A percentile compares a stretch with the other conserved stretches of the same genome.
Evolutionary conservation across 2,329 filamentous ascomycete species (phyloP).

Genomic region (Fusarium tupiense): DNA sequence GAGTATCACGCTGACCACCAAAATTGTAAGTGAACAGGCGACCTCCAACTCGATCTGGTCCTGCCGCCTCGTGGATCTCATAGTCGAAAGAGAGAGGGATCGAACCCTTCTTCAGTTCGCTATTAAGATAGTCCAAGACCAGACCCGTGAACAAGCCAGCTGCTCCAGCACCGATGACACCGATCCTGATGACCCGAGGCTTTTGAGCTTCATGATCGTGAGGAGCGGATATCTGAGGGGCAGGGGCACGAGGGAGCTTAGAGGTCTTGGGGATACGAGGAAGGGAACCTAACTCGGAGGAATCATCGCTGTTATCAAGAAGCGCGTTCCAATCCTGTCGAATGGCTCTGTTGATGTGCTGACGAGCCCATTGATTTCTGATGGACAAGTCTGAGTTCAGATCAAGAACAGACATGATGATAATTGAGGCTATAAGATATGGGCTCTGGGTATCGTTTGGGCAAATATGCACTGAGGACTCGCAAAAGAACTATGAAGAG

Average conservation of each 20-base stretch:
- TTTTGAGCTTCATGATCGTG: background rate
- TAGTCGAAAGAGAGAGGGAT: constrained; percentile 1
- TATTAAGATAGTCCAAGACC: constrained; percentile 16
- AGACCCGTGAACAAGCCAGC: constrained; percentile 14
- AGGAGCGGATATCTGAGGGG: background rate
- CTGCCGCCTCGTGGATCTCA: constrained; percentile 21
- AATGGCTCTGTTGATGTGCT: background rate
- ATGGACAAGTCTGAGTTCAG: background rate
- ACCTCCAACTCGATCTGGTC: background rate
- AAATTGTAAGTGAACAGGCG: constrained; percentile 30
- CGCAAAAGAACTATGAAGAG: background rate
- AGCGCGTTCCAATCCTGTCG: constrained; percentile 1
- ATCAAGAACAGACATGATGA: background rate
- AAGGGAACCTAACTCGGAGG: background rate
- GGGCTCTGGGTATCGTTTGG: background rate
- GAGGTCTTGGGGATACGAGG: background rate
- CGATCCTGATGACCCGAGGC: background rate
- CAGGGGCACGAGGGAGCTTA: background rate
- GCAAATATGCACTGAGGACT: background rate
- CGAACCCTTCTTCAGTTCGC: background rate
- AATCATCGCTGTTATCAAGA: background rate
- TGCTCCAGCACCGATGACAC: constrained; percentile 18
- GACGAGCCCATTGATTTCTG: constrained; percentile 6
- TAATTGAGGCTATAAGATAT: background rate
- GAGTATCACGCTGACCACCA: background rate